Percentiles rank a stretch among this genome's conserved stretches.
phyloP scores from a whole-genome alignment of 495 filamentous ascomycete genomes.

The Talaromyces trachyspermus region DNA sequence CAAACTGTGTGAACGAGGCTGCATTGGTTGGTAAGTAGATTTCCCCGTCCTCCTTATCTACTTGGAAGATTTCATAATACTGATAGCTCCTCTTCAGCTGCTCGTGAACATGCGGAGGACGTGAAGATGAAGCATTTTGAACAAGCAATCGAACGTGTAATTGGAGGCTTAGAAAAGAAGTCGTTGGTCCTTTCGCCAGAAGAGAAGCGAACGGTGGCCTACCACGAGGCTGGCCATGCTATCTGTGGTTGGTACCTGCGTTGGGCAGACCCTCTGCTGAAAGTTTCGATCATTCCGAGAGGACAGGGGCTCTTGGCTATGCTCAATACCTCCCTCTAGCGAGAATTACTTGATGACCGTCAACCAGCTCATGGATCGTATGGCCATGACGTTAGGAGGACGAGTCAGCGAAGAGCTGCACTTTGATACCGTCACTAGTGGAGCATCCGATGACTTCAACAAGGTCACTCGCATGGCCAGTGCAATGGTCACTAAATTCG shows the following conservation, averaged over 20 bases:
- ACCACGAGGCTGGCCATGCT: slow-evolving; percentile 96
- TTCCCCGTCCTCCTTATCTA: not conserved
- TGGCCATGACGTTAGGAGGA: slow-evolving; percentile 98
- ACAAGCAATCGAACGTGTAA: slow-evolving; percentile 92
- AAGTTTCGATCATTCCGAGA: slow-evolving; percentile 97
- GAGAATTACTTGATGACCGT: slow-evolving; percentile 93
- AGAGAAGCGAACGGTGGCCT: slow-evolving; percentile 92
- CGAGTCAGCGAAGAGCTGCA: slow-evolving; percentile 92
- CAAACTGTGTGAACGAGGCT: slow-evolving; percentile 96
- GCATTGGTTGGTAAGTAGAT: slow-evolving; percentile 79
- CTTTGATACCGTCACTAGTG: slow-evolving; percentile 91
- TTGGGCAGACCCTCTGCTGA: slow-evolving; percentile 92
- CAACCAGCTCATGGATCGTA: slow-evolving; percentile 96
- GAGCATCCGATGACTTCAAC: slow-evolving; percentile 95
- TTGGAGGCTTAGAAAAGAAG: slow-evolving; percentile 94
- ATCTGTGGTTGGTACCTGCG: slow-evolving; percentile 98
- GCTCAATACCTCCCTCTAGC: slow-evolving; percentile 89
- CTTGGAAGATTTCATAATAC: not conserved
- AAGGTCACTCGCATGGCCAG: slow-evolving; percentile 96
- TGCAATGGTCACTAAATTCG: slow-evolving; percentile 95
- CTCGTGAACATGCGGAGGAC: slow-evolving; percentile 64
- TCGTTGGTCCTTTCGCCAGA: slow-evolving; percentile 84
- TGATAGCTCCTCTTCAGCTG: slow-evolving; percentile 52
- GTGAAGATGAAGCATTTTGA: slow-evolving; percentile 90
- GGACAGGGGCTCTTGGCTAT: slow-evolving; percentile 91